Percentiles rank a stretch among this genome's conserved stretches.
Evolutionary conservation across 208 protist genomes (phyloP).

Genomic region (Leishmania aethiopica): DNA sequence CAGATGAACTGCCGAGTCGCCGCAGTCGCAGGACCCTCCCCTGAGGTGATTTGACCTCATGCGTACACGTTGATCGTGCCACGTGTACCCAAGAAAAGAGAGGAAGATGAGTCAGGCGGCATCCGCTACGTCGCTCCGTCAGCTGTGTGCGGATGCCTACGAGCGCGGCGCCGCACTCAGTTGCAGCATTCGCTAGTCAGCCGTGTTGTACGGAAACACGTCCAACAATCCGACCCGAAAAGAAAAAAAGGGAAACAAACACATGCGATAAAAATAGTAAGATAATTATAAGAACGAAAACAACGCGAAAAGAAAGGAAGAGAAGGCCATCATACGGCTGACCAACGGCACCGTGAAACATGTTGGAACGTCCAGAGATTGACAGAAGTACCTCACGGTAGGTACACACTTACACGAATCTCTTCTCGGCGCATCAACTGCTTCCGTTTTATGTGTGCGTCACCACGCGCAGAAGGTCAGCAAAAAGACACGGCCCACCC

Average conservation of each 20-base stretch:
- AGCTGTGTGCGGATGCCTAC: not conserved
- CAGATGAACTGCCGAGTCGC: not conserved
- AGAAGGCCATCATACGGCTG: not conserved
- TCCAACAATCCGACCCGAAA: not conserved
- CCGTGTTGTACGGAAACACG: not conserved
- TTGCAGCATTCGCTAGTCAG: not conserved
- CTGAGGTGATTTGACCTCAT: not conserved
- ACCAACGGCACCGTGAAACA: not conserved
- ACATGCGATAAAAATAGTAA: not conserved
- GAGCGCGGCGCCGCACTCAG: not conserved
- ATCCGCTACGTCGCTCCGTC: not conserved
- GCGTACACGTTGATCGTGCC: conserved; percentile 4
- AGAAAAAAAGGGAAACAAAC: not conserved
- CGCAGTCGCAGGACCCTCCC: no score
- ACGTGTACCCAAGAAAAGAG: not conserved
- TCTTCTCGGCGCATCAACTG: not conserved
- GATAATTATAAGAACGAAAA: not conserved
- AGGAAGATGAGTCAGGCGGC: not conserved
- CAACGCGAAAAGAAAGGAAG: not conserved
- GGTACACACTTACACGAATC: not conserved
- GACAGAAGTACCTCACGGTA: not conserved
- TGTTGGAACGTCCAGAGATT: not conserved
- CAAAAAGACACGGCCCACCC: not conserved
- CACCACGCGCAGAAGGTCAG: not conserved
- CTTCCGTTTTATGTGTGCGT: not conserved